A percentile compares a stretch with the other conserved stretches of the same genome.
phyloP scores from a whole-genome alignment of 768 basidiomycete species.

The Trichaptum fuscoviolaceum region DNA sequence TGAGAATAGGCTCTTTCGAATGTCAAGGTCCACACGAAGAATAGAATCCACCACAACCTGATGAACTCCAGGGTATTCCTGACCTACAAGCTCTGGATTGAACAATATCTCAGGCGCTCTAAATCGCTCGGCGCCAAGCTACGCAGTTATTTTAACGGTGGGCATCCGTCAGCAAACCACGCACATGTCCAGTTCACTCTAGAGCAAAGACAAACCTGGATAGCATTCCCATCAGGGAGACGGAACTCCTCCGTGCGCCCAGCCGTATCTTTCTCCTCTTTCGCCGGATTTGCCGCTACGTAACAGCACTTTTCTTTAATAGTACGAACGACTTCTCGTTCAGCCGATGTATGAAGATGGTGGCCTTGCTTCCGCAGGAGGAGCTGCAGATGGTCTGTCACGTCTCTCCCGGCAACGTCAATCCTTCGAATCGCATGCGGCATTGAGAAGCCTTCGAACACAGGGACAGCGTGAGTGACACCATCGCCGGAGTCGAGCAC shows the following conservation, averaged over 20 bases:
- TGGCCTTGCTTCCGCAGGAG: slow-evolving; percentile 92
- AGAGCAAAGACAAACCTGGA: slow-evolving; percentile 51
- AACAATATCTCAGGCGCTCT: slow-evolving; percentile 96
- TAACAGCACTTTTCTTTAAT: slow-evolving; percentile 99
- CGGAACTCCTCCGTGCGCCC: slow-evolving; percentile 83
- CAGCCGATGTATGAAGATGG: slow-evolving; percentile 93
- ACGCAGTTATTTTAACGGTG: slow-evolving; percentile 5
- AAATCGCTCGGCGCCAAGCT: slow-evolving; percentile 95
- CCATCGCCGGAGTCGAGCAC: slow-evolving; percentile 98
- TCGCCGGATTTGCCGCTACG: slow-evolving; percentile 83
- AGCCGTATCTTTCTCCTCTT: slow-evolving; percentile 89
- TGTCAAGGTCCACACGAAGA: slow-evolving; percentile 91
- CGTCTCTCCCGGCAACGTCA: slow-evolving; percentile 96
- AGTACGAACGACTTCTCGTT: slow-evolving; percentile 92
- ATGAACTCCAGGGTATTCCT: slow-evolving; percentile 95
- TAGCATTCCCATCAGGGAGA: slow-evolving; percentile 90
- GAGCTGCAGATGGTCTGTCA: slow-evolving; percentile 93
- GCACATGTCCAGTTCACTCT: not conserved
- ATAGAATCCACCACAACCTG: slow-evolving; percentile 99
- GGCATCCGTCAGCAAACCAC: not conserved
- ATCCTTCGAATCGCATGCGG: slow-evolving; percentile 95
- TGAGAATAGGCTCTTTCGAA: slow-evolving; percentile 90
- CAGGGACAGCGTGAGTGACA: slow-evolving; percentile 97
- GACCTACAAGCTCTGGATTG: slow-evolving; percentile 94
- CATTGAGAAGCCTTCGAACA: slow-evolving; percentile 99